Base-by-base conservation (phyloP, 805 yeast species). In the Kurtzmaniella cleridarum region DNA sequence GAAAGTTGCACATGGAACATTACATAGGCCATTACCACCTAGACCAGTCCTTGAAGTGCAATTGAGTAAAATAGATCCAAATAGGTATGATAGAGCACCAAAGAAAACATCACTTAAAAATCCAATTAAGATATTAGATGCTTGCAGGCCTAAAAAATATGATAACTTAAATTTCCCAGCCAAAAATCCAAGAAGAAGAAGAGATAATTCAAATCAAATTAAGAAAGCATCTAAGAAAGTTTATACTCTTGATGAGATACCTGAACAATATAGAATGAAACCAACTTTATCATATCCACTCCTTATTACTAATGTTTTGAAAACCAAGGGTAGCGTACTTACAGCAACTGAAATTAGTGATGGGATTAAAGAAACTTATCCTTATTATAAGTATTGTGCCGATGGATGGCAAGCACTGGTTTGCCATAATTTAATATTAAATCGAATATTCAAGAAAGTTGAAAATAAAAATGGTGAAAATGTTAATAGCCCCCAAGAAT, bases 351-450 rank as follows among this genome's bases (percentile, higher is more conserved):
- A 90, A 46, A 87, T 93, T 34, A 84, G 88, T 60, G 84, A 83
- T 39, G 86, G 88, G 1, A 89, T 93, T 35, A 84, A 85, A 59
- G 95, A 86, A 32, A 60, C 85, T 10, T 91, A 84, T 60, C 98
- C 98, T 2, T 93, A 86, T 64, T 93, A 87, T 63, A 76, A 81
- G 51, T 91, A 87, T 61, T 90, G 97, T 52, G 91, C 95, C 0
- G 95, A 89, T 59, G 98, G 98, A 2, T 93, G 98, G 98, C 98
- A 93, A 64, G 83, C 86, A 54, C 79, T 95, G 0, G 95, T 93
- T 14, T 76, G 95, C 37, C 98, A 93, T 62, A 90, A 89, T 51
- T 69, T 93, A 30, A 83, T 91, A 16, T 70, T 88, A 48, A 89
- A 89, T 62, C 88, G 87, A 62, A 81, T 91, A 5, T 93, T 91